Evolutionary conservation across 495 filamentous ascomycete species (phyloP), one percentile per base, ranked within the genome.

Genomic region (Aspergillus conjunctus): DNA sequence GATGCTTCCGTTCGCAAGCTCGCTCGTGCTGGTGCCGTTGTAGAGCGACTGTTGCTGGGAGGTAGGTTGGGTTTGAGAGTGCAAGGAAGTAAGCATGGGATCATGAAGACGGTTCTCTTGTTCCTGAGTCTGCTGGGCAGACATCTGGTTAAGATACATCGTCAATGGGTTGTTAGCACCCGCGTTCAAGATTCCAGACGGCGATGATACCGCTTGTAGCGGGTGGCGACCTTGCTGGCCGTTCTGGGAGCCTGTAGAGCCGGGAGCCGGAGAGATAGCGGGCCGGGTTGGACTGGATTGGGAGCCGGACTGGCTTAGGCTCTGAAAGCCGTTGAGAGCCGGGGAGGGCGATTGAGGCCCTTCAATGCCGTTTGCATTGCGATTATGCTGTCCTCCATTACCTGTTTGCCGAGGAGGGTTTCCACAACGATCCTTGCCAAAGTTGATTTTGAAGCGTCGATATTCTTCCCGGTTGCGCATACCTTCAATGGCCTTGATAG

Each of bases 401-500:
- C 81, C 81, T n/a, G 80, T 78, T 77, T 98, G 95, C 46, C 94
- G 85, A 22, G 94, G 94, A 18, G 94, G 91, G 74, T 98, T 98
- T 63, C 94, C 94, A 68, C 94, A 98, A 53, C 94, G 85, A 73
- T 98, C 94, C 78, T 98, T 98, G 69, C 94, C 94, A 73, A 98
- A 98, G 77, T 98, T 98, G 73, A 98, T 92, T 82, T 98, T 98
- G 84, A 98, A 98, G 51, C 93, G 88, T 73, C 85, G 88, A 78
- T 98, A 98, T 70, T 98, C 94, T 52, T 98, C 95, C 65, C 93
- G 89, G 70, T 91, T 88, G 30, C 94, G 85, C 64, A 98, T 87
- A 34, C 93, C 94, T 72, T 98, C 94, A 63, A 98, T 98, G 5
- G 94, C 95, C 74, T 98, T 98, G 80, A 98, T 98, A 43, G 94